Percentiles rank a stretch among this genome's conserved stretches.
phyloP scores from a whole-genome alignment of 192 early-diverging fungal genomes.

The Umbelopsis ramanniana region DNA sequence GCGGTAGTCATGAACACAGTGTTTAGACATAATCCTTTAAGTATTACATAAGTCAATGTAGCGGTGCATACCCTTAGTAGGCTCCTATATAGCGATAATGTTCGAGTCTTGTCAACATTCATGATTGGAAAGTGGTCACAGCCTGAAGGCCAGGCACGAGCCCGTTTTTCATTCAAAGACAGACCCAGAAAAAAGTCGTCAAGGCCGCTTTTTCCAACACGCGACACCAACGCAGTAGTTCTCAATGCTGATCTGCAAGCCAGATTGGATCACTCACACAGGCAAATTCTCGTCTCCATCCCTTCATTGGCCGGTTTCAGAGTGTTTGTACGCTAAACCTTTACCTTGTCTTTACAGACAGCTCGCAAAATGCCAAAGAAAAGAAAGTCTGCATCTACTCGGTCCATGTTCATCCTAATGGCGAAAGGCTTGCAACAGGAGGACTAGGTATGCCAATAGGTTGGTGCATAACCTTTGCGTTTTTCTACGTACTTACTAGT shows the following conservation, averaged over 20 bases:
- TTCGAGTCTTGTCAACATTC: slow-evolving; percentile 12
- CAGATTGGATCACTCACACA: slow-evolving; percentile 74
- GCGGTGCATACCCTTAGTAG: slow-evolving; percentile 1
- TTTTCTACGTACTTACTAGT: neutral
- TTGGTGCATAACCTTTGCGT: neutral
- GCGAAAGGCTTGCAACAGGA: slow-evolving; percentile 82
- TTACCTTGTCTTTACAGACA: slow-evolving; percentile 1
- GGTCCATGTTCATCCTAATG: slow-evolving; percentile 83
- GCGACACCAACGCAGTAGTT: neutral
- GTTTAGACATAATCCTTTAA: neutral
- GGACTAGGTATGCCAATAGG: slow-evolving; percentile 62
- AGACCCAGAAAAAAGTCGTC: neutral
- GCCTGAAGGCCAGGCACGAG: neutral
- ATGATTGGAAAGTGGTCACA: slow-evolving; percentile 17
- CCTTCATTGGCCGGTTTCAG: neutral
- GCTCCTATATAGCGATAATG: slow-evolving; percentile 14
- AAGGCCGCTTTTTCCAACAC: neutral
- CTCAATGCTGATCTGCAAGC: slow-evolving; percentile 69
- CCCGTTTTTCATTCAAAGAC: neutral
- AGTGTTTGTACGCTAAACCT: neutral
- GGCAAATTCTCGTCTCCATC: slow-evolving; percentile 63
- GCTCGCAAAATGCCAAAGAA: slow-evolving; percentile 35
- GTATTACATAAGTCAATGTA: neutral
- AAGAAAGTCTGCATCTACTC: slow-evolving; percentile 78
- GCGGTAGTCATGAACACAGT: neutral